Conservation (phyloP, 768 basidiomycete genomes). For the Pisolithus sp. region DNA sequence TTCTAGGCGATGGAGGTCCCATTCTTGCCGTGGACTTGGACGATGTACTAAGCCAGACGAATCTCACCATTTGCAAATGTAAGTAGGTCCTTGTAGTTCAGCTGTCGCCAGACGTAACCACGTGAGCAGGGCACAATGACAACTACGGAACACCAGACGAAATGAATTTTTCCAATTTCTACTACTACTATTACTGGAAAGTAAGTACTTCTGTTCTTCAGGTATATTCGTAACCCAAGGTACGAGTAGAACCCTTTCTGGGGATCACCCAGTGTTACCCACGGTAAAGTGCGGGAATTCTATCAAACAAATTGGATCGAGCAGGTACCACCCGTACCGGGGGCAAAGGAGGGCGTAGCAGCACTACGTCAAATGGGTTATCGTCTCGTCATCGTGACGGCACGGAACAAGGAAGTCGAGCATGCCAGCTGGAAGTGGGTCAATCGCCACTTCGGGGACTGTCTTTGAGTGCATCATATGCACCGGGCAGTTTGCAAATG, state of each 20-base stretch:
- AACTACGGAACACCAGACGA: constrained; percentile 40
- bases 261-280: constrained; percentile 55
- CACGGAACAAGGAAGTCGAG: constrained; percentile 50
- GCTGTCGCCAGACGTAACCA: not conserved
- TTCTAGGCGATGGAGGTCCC: constrained; percentile 3
- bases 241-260: constrained; percentile 43
- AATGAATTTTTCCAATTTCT: constrained; percentile 52
- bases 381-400: constrained; percentile 68
- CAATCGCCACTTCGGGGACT: constrained; percentile 56
- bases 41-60: constrained; percentile 64
- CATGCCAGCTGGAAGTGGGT: constrained; percentile 65
- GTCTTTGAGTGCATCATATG: constrained; percentile 59
- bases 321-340: constrained; percentile 46
- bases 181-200: constrained; percentile 78
- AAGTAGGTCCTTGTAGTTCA: constrained; percentile 18
- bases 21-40: constrained; percentile 62
- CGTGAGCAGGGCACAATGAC: constrained; percentile 57
- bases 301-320: constrained; percentile 47
- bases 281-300: constrained; percentile 52
- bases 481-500: constrained; percentile 64
- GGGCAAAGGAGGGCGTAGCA: constrained; percentile 53
- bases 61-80: constrained; percentile 52
- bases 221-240: not conserved
- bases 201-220: constrained; percentile 22
- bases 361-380: constrained; percentile 58